These are phyloP conservation scores for Aspergillus proliferans DNA, from an alignment of 2,329 filamentous ascomycete genomes.

Conservation along the genomic window DNA sequence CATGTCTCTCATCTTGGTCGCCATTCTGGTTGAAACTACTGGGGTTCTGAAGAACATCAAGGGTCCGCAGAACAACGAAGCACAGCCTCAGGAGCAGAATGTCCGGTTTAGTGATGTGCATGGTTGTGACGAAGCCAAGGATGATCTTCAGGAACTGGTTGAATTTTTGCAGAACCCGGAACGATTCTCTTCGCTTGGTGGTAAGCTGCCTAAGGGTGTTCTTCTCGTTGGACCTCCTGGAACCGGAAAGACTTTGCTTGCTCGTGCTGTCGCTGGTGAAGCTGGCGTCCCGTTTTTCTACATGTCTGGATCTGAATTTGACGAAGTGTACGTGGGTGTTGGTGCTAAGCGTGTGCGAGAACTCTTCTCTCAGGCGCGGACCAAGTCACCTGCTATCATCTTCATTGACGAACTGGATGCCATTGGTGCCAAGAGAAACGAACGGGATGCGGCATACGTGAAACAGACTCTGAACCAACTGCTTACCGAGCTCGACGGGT, in stretches of 20 bases:
- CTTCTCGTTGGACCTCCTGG: constrained; percentile 90
- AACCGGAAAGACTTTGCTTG: constrained; percentile 94
- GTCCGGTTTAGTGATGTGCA: constrained; percentile 91
- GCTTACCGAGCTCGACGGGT: constrained; percentile 92
- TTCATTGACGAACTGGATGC: constrained; percentile 95
- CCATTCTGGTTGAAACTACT: constrained; percentile 74
- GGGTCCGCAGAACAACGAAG: constrained; percentile 67
- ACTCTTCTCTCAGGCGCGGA: constrained; percentile 74
- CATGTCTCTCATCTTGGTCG: constrained; percentile 69
- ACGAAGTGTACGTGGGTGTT: constrained; percentile 96
- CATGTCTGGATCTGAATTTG: constrained; percentile 98
- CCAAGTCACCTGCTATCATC: constrained; percentile 85
- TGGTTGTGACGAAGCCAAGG: constrained; percentile 95
- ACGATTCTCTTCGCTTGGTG: constrained; percentile 86
- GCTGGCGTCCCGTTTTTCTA: constrained; percentile 99
- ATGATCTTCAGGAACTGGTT: constrained; percentile 92
- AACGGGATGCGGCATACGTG: constrained; percentile 86
- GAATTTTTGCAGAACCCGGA: constrained; percentile 93
- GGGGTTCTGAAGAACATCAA: constrained; percentile 74
- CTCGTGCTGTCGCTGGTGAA: constrained; percentile 91
- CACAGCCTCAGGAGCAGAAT: constrained; percentile 86
- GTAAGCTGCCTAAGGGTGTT: constrained; percentile 95
- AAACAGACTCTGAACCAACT: constrained; percentile 98
- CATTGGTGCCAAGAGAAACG: constrained; percentile 88
- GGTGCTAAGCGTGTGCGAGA: constrained; percentile 94